Evolutionary conservation across 2,329 filamentous ascomycete species (phyloP).

Genomic region (Pyrenophora seminiperda): DNA sequence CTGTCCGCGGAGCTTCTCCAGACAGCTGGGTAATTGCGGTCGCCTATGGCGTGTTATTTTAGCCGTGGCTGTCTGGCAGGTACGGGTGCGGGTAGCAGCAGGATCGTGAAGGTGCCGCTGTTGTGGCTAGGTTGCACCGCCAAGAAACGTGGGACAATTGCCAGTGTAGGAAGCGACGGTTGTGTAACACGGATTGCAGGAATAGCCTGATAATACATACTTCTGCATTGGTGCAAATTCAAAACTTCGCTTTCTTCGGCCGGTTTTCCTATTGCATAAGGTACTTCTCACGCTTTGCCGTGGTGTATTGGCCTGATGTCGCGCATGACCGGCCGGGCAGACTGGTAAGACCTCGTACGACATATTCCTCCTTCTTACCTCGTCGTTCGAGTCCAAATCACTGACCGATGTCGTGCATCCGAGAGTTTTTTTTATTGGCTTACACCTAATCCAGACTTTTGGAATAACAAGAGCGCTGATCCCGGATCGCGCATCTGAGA

Average conservation of each 20-base stretch:
- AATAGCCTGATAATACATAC: slow-evolving; percentile 1
- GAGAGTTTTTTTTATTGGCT: neutral
- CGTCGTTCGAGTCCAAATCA: slow-evolving; percentile 2
- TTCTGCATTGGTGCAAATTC: slow-evolving; percentile 5
- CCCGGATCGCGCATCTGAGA: neutral
- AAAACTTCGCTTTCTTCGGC: slow-evolving; percentile 3
- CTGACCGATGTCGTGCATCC: slow-evolving; percentile 8
- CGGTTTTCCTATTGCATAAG: neutral
- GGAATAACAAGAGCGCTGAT: neutral
- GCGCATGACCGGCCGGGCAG: neutral
- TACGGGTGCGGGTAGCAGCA: slow-evolving; percentile 13
- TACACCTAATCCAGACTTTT: slow-evolving; percentile 2
- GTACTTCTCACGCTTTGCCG: slow-evolving; percentile 1
- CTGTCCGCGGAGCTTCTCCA: neutral
- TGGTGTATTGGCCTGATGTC: slow-evolving; percentile 8
- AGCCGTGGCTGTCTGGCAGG: neutral
- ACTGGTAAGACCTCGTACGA: slow-evolving; percentile 3
- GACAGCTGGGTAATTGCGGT: neutral
- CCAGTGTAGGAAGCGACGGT: slow-evolving; percentile 8
- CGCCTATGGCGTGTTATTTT: slow-evolving; percentile 17
- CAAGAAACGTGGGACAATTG: slow-evolving; percentile 19
- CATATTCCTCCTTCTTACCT: neutral
- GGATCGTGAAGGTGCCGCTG: slow-evolving; percentile 12
- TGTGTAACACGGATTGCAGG: slow-evolving; percentile 13
- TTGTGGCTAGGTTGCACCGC: slow-evolving; percentile 7